These are phyloP conservation scores for Xylaria sp. DNA, from an alignment of 2,329 filamentous ascomycete species.

Conservation along the genomic window DNA sequence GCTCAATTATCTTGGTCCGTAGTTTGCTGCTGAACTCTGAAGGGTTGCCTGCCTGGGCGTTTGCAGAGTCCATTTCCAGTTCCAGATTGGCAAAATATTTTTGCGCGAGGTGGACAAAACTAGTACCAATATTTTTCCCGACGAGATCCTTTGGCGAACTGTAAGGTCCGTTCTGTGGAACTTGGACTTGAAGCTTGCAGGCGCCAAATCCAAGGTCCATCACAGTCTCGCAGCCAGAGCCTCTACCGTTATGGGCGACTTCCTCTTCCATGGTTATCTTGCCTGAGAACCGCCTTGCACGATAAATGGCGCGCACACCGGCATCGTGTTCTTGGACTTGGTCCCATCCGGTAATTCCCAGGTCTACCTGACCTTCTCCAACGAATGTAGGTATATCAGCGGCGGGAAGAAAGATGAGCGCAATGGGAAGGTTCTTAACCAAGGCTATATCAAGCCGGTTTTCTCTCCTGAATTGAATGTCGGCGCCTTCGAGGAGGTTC, in stretches of 20 bases:
- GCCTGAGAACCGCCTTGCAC: slow-evolving; percentile 55
- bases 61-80: slow-evolving; percentile 51
- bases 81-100: slow-evolving; percentile 87
- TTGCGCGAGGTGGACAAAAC: slow-evolving; percentile 84
- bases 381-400: slow-evolving; percentile 98
- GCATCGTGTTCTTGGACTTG: slow-evolving; percentile 91
- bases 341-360: slow-evolving; percentile 94
- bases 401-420: slow-evolving; percentile 94
- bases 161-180: slow-evolving; percentile 82
- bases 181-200: slow-evolving; percentile 96
- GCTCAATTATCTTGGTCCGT: slow-evolving; percentile 87
- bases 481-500: slow-evolving; percentile 88
- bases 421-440: slow-evolving; percentile 94
- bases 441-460: slow-evolving; percentile 95
- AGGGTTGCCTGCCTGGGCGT: slow-evolving; percentile 44
- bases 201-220: slow-evolving; percentile 88
- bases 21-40: slow-evolving; percentile 57
- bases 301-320: slow-evolving; percentile 56
- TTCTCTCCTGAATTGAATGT: slow-evolving; percentile 96
- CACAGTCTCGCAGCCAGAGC: slow-evolving; percentile 78
- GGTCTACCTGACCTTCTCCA: slow-evolving; percentile 88
- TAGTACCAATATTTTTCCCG: slow-evolving; percentile 93
- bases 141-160: slow-evolving; percentile 75
- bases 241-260: slow-evolving; percentile 50
- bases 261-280: slow-evolving; percentile 51